Evolutionary conservation across 2,329 filamentous ascomycete species (phyloP), one percentile per base, ranked within the genome.

Genomic region (Pseudocercospora fijiensis): DNA sequence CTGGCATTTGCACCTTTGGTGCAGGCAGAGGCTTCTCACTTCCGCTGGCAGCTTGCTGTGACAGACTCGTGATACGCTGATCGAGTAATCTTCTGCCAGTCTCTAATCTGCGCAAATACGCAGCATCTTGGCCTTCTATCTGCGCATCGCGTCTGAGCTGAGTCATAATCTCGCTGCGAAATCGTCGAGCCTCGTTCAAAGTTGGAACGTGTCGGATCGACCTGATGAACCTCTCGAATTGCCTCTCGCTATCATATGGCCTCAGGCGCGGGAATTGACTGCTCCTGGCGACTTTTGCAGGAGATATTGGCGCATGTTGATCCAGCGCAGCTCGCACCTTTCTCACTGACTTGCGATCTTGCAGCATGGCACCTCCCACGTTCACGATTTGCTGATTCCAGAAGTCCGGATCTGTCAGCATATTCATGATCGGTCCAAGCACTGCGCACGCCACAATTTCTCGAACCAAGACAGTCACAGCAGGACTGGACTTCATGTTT

Each of bases 311-410:
- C 2, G 95, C 91, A 81, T 99, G 95, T 75, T 98, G 88, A 76
- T 99, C 95, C 57, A 99, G 81, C 8, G 94, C 95, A 43, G 92
- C 94, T 61, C 95, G 88, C 60, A 99, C 85, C 76, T 92, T 96
- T 62, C 91, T 88, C 43, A 99, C 94, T 0, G 93, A 97, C 67
- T 96, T 98, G 41, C 96, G 87, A 76, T 99, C 96, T 76, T 98
- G 95, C 47, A 99, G 83, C 81, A 96, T 89, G 26, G 90, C 68
- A 65, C 77, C 73, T 69, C 78, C 88, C 77, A 90, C 92, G 61
- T 89, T 93, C 77, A 98, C 94, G 84, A 98, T 92, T 64, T 96
- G 78, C 76, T 97, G 93, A 73, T 99, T 98, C 94, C 94, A 99
- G 8, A 90, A 96, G 79, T 99, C 96, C 1, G 96, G 93, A 70